Conservation (phyloP, 805 yeast species). For the Metschnikowia dekortorum region DNA sequence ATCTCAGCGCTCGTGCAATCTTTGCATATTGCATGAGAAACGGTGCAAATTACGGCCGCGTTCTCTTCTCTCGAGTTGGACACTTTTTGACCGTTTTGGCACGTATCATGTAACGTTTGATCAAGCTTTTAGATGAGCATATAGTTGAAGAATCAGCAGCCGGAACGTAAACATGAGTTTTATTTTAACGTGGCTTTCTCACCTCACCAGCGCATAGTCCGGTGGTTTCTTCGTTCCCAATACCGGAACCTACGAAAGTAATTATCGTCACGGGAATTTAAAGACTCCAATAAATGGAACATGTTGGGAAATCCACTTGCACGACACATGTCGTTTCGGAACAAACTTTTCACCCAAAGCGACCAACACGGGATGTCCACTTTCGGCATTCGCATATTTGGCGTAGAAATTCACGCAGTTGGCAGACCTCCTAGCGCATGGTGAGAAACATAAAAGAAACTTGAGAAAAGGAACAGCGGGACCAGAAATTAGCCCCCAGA, state of each 20-base stretch:
- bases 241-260: not conserved
- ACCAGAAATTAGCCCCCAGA: not conserved
- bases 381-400: not conserved
- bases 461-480: not conserved
- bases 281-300: not conserved
- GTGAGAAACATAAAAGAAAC: not conserved
- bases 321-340: not conserved
- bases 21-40: not conserved
- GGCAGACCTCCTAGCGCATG: conserved; percentile 10
- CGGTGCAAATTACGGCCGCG: not conserved
- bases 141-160: not conserved
- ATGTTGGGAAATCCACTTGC: not conserved
- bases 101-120: not conserved
- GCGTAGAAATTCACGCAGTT: conserved; percentile 3
- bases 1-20: not conserved
- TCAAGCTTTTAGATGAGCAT: not conserved
- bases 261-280: too few relatives aligned
- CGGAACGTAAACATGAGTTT: not conserved
- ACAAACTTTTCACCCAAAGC: not conserved
- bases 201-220: not conserved
- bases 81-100: not conserved
- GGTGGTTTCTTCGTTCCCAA: not conserved
- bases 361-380: not conserved
- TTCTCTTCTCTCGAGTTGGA: not conserved
- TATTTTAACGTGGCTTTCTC: not conserved